Conservation (phyloP, 1,284 basidiomycete genomes). For the Ganoderma sinense region DNA sequence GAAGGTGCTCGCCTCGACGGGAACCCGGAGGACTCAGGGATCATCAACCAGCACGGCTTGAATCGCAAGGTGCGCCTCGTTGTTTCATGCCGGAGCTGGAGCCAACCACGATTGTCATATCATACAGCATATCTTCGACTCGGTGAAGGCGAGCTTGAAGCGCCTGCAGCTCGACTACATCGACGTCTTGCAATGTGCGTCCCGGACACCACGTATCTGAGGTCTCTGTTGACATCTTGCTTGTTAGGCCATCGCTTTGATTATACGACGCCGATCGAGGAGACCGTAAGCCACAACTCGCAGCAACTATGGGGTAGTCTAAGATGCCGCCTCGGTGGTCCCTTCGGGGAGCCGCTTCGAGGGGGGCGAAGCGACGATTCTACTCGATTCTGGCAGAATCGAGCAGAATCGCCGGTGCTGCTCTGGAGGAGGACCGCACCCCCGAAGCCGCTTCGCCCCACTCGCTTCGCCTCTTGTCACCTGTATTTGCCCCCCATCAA, state of each 20-base stretch:
- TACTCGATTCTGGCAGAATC: too few relatives aligned
- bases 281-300: conserved; percentile 31
- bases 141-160: conserved; percentile 70
- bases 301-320: too few relatives aligned
- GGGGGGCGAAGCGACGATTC: too few relatives aligned
- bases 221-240: background rate
- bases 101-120: background rate
- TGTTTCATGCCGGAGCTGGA: background rate
- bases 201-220: too few relatives aligned
- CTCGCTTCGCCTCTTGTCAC: too few relatives aligned
- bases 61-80: conserved; percentile 37
- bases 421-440: too few relatives aligned
- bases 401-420: too few relatives aligned
- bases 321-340: too few relatives aligned
- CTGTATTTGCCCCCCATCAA: too few relatives aligned
- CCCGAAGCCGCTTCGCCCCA: too few relatives aligned
- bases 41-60: conserved; percentile 45
- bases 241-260: conserved; percentile 51
- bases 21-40: conserved; percentile 28
- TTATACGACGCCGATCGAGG: conserved; percentile 48
- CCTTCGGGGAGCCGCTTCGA: too few relatives aligned
- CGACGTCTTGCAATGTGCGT: conserved; percentile 49
- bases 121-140: conserved; percentile 72
- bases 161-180: conserved; percentile 76
- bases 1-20: background rate